Evolutionary conservation across 2,329 filamentous ascomycete species (phyloP).

Genomic region (Exophiala sideris): DNA sequence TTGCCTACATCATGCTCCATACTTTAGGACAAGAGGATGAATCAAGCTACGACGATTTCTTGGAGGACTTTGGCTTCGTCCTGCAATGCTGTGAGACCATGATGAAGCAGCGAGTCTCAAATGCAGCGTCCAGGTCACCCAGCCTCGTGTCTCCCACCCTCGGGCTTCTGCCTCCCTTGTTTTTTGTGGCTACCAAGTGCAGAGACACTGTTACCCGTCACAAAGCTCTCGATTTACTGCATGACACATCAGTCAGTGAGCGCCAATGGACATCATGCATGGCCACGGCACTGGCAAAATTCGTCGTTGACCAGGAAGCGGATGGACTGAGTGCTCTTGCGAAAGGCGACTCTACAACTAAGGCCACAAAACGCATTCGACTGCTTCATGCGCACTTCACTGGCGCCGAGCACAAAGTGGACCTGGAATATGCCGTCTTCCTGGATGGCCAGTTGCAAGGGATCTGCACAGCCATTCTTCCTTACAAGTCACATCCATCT

Average conservation of each 20-base stretch:
- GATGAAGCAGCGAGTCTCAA: not conserved
- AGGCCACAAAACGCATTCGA: not conserved
- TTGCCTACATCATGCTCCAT: slow-evolving; percentile 6
- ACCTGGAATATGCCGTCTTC: not conserved
- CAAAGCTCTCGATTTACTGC: slow-evolving; percentile 5
- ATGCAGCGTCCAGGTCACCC: not conserved
- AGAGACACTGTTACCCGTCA: slow-evolving; percentile 54
- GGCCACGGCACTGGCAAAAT: slow-evolving; percentile 5
- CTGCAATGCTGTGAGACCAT: slow-evolving; percentile 4
- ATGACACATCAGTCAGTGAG: slow-evolving; percentile 2
- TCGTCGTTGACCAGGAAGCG: slow-evolving; percentile 10
- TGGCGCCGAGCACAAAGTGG: not conserved
- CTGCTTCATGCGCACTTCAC: not conserved
- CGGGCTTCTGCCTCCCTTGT: slow-evolving; percentile 64
- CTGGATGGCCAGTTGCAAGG: not conserved
- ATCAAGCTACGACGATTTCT: slow-evolving; percentile 6
- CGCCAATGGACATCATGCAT: slow-evolving; percentile 19
- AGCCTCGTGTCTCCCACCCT: slow-evolving; percentile 1
- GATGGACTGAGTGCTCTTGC: not conserved
- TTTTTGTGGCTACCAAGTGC: slow-evolving; percentile 64
- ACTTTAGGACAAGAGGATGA: slow-evolving; percentile 2
- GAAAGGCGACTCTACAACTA: not conserved
- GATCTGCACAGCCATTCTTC: not conserved
- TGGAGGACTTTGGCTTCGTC: slow-evolving; percentile 3
- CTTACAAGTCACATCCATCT: slow-evolving; percentile 6